phyloP scores from a whole-genome alignment of 2,329 filamentous ascomycete genomes.

The Colletotrichum sp. region DNA sequence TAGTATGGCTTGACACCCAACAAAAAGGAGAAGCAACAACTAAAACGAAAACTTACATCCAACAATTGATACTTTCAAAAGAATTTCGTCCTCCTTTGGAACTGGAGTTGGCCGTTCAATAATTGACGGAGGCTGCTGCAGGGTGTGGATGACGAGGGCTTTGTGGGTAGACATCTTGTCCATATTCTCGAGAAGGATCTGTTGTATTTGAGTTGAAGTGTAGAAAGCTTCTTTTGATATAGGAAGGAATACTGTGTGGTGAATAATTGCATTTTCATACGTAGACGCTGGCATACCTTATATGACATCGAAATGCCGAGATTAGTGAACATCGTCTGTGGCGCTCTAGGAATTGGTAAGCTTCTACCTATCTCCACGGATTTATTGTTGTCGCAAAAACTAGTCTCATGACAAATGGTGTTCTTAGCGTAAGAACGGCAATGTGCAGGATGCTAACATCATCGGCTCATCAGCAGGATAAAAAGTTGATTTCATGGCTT shows the following conservation, averaged over 20 bases:
- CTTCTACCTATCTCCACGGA: neutral
- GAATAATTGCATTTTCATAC: neutral
- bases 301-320: neutral
- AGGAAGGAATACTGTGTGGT: neutral
- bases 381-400: neutral
- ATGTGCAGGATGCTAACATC: neutral
- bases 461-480: neutral
- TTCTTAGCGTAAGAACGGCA: neutral
- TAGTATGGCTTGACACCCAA: neutral
- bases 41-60: neutral
- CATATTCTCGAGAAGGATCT: neutral
- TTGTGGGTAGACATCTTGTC: neutral
- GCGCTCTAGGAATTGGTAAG: neutral
- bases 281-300: neutral
- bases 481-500: neutral
- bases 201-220: too few species aligned
- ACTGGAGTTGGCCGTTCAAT: neutral
- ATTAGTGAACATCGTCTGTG: neutral
- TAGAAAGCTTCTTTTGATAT: neutral
- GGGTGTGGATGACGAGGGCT: neutral
- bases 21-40: neutral
- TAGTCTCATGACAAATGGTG: neutral
- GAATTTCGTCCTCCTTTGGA: neutral
- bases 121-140: neutral
- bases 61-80: neutral